Conservation (phyloP, 2,329 filamentous ascomycete genomes). For the Chaetomium strumarium region DNA sequence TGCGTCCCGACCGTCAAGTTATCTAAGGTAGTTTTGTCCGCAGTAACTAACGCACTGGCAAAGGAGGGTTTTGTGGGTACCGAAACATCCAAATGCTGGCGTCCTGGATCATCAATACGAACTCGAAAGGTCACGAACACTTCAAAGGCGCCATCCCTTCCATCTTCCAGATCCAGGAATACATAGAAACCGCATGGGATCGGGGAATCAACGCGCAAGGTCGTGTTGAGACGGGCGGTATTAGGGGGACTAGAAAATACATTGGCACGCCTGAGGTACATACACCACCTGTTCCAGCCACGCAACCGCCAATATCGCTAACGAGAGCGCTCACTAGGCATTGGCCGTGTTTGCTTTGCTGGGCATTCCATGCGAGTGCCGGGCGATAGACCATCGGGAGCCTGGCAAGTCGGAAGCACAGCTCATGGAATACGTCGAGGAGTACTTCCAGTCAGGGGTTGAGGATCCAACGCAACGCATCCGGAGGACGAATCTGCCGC, state of each 20-base stretch:
- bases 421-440: constrained; percentile 62
- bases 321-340: constrained; percentile 45
- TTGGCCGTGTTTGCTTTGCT: constrained; percentile 70
- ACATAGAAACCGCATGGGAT: constrained; percentile 87
- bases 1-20: background rate
- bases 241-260: constrained; percentile 85
- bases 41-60: background rate
- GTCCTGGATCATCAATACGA: constrained; percentile 64
- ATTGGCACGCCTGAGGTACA: constrained; percentile 85
- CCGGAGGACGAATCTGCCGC: constrained; percentile 65
- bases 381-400: constrained; percentile 49
- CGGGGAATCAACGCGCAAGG: constrained; percentile 70
- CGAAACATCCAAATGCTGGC: constrained; percentile 89
- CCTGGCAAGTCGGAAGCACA: constrained; percentile 44
- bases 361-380: constrained; percentile 60
- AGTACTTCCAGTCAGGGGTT: constrained; percentile 63
- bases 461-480: constrained; percentile 53
- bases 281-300: background rate
- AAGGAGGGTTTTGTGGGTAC: constrained; percentile 89
- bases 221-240: constrained; percentile 76
- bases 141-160: constrained; percentile 62
- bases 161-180: constrained; percentile 76
- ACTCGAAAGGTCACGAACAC: constrained; percentile 49
- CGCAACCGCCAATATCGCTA: background rate
- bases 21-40: background rate